Base-by-base conservation (phyloP, 2,329 filamentous ascomycete genomes). In the Penicillium oxalicum region DNA sequence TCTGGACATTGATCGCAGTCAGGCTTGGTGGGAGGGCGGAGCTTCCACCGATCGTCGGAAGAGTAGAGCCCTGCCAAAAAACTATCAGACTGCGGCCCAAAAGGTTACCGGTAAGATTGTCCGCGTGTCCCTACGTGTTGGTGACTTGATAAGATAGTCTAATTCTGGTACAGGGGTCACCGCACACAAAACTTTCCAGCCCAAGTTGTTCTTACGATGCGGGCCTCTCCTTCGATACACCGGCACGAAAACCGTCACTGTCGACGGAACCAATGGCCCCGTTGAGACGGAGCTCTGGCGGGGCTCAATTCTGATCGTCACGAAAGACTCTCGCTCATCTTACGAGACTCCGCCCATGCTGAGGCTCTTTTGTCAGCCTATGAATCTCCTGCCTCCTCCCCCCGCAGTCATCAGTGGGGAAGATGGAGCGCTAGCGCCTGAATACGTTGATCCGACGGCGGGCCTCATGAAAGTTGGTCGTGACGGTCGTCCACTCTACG, bases 291-390 rank as follows among this genome's bases (percentile, higher is more conserved):
- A 95, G 60, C 83, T 91, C 18, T 98, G 93, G 93, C 82, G 91
- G 66, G 93, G 93, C 4, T 94, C 83, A 51, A 79, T 97, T 49
- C 90, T 98, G 88, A 95, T 98, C 60, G 90, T 98, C 24, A 97
- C 93, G 0, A 79, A 83, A 45, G 91, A 98, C 62, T 78, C 81
- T 2, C 80, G 86, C 36, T 97, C 91, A 2, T 87, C 86, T 0
- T 95, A 96, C 62, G 83, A 88, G 41, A 79, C 79, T n/a, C 68
- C 74, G 0, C 93, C 93, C 4, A 87, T 80, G 0, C 73, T 98
- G 55, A 81, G 91, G 38, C 70, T 98, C 4, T 98, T 97, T 66
- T 83, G 86, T 5, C 91, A 96, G 63, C 86, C 89, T 1, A 86
- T 91, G 67, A 86, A 91, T 53, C 74, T 95, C 13, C 74, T 95